Evolutionary conservation across 768 basidiomycete species (phyloP), one percentile per base, ranked within the genome.

Genomic region (Pilatotrama ljubarskyi): DNA sequence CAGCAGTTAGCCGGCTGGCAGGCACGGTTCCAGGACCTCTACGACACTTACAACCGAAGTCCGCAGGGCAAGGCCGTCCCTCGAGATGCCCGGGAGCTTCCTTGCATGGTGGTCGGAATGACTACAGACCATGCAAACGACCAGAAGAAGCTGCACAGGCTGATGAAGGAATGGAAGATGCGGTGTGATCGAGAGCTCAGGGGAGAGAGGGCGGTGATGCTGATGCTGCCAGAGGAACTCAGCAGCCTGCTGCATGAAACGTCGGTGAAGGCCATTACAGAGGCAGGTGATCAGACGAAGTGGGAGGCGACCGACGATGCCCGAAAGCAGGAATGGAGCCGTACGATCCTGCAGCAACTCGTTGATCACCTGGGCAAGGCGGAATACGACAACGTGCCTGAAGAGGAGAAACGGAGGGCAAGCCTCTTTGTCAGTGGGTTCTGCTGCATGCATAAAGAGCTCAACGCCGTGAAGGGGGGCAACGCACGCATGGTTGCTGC

Each of bases 361-460:
- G 22, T 54, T 11, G 5, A 1, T 2, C 24, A 32, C 2, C 58
- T 72, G 5, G 66, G 69, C 3, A 41, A 51, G 20, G 63, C 58
- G 0, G 52, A 44, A 5, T 70, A 66, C 43, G 52, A 38, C 1
- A 32, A 36, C n/a, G 46, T 73, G 1, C 47, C 68, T 0, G 50
- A 48, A 5, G 14, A 25, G 2, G 65, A 71, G 50, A 22, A 60
- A 47, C 48, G 50, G 7, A 55, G 51, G 0, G 56, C 72, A 0
- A 52, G 69, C 11, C 63, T 76, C 1, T 77, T 77, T 58, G 58
- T 78, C 7, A 74, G 71, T 69, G 73, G 62, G 22, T 75, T 75
- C 1, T 78, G 77, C 61, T 73, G 71, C 44, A 75, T 75, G 72
- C 76, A 78, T 64, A 77, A 77, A 60, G 75, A 76, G 24, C 64